These are phyloP conservation scores for Penicillium psychrofluorescens DNA, from an alignment of 495 filamentous ascomycete species.

Conservation along the genomic window DNA sequence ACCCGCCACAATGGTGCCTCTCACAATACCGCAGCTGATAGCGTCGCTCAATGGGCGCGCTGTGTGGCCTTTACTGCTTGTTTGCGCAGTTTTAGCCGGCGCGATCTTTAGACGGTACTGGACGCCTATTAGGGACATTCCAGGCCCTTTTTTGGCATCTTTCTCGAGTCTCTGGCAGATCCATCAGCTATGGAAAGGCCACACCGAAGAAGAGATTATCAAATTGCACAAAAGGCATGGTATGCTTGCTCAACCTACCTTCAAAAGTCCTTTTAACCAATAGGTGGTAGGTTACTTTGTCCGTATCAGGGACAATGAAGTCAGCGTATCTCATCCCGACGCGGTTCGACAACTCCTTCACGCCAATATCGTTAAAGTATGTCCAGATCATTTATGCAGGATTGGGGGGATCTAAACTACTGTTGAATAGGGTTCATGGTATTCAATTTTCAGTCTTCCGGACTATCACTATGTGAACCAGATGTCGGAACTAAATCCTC, in stretches of 20 bases:
- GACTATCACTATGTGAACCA: constrained; percentile 37
- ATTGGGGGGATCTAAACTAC: not conserved
- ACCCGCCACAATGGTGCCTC: no score
- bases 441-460: constrained; percentile 24
- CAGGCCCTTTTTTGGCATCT: constrained; percentile 34
- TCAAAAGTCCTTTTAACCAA: not conserved
- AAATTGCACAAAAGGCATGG: constrained; percentile 37
- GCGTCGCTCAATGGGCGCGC: no score
- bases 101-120: constrained; percentile 12
- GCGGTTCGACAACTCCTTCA: constrained; percentile 27
- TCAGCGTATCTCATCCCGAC: constrained; percentile 40
- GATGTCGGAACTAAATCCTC: constrained; percentile 34
- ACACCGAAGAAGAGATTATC: constrained; percentile 27
- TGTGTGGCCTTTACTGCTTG: no score
- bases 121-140: constrained; percentile 24
- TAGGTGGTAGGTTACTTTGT: constrained; percentile 30
- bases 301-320: constrained; percentile 42
- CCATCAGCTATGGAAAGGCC: constrained; percentile 27
- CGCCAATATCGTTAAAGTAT: constrained; percentile 19
- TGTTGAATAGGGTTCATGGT: constrained; percentile 18
- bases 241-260: constrained; percentile 1
- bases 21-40: no score
- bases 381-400: not conserved
- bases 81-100: not conserved
- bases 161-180: constrained; percentile 36